Conservation (phyloP, 768 basidiomycete species). For the Hydnomerulius pinastri region DNA sequence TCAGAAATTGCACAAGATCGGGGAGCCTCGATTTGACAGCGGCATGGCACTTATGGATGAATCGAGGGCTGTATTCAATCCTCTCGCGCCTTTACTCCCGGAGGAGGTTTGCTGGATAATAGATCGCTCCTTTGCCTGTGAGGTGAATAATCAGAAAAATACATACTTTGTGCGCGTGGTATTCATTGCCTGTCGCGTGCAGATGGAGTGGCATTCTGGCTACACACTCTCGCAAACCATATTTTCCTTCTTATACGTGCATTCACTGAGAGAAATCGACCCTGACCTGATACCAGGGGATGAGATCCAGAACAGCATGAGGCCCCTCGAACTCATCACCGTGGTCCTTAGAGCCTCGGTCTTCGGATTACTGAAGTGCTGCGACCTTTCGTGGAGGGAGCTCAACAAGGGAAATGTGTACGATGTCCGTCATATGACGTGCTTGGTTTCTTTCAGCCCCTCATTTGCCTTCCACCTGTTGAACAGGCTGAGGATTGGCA, state of each 20-base stretch:
- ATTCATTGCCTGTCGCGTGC: constrained; percentile 16
- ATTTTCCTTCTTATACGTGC: constrained; percentile 75
- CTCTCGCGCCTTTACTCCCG: constrained; percentile 61
- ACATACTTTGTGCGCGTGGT: constrained; percentile 9
- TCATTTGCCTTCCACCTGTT: constrained; percentile 13
- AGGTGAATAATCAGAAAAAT: constrained; percentile 51
- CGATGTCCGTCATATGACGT: constrained; percentile 59
- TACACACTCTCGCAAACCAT: constrained; percentile 86
- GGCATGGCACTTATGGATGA: constrained; percentile 57
- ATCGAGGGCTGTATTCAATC: constrained; percentile 56
- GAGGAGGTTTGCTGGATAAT: constrained; percentile 89
- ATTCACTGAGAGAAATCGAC: constrained; percentile 61
- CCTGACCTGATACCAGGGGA: constrained; percentile 46
- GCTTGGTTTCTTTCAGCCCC: constrained; percentile 10
- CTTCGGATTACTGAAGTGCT: constrained; percentile 73
- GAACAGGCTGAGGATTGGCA: constrained; percentile 85
- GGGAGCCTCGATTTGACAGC: constrained; percentile 87
- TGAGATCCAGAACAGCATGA: constrained; percentile 35
- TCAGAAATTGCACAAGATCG: constrained; percentile 57
- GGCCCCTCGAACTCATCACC: constrained; percentile 65
- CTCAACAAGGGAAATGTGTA: constrained; percentile 71
- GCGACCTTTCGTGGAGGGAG: constrained; percentile 82
- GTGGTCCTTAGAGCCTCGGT: constrained; percentile 68
- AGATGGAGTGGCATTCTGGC: constrained; percentile 91
- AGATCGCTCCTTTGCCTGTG: constrained; percentile 74